Conservation (phyloP, 495 filamentous ascomycete genomes). For the Podospora pseudoanserina region DNA sequence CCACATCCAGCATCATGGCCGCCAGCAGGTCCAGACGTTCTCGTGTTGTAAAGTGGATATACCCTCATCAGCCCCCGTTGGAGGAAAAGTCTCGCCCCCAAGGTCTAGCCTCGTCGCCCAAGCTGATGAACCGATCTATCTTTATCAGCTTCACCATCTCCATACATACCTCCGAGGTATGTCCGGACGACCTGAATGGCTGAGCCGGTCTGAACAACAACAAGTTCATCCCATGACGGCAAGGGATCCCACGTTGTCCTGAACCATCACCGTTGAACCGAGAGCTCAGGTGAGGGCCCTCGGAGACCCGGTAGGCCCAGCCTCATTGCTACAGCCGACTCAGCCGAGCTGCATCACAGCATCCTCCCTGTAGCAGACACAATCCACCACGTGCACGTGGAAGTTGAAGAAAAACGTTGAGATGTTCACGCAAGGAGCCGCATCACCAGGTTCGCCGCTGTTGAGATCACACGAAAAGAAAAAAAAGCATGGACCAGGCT, state of each 20-base stretch:
- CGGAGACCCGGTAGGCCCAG: background rate
- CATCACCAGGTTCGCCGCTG: background rate
- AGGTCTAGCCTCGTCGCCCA: background rate
- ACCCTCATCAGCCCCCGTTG: background rate
- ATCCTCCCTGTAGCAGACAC: no score
- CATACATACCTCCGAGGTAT: background rate
- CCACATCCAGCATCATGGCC: background rate
- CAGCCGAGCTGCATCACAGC: no score
- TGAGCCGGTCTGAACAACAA: background rate
- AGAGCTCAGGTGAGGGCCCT: background rate
- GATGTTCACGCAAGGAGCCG: background rate
- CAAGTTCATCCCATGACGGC: background rate
- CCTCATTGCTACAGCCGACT: background rate
- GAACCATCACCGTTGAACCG: background rate
- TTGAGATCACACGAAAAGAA: no score
- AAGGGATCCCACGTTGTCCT: background rate
- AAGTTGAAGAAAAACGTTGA: background rate
- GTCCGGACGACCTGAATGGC: background rate
- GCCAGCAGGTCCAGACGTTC: background rate
- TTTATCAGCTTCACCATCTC: background rate
- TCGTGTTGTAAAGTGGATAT: background rate
- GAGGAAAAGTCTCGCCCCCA: background rate
- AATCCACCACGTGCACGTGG: background rate
- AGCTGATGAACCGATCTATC: background rate
- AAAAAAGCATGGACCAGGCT: background rate